Evolutionary conservation across 306 rosid species (phyloP).

Genomic region (Prunus armeniaca): DNA sequence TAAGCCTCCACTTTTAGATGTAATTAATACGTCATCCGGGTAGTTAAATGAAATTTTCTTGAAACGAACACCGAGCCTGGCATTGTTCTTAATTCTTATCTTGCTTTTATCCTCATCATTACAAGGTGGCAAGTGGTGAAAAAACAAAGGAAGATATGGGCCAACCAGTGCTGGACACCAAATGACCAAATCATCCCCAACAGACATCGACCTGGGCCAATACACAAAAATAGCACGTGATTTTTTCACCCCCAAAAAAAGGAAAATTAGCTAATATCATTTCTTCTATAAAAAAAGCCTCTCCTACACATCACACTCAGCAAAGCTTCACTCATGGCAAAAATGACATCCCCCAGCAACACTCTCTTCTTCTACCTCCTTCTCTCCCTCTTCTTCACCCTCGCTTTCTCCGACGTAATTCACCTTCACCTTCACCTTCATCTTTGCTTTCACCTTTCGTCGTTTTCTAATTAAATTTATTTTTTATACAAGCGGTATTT

Average conservation of each 20-base stretch:
- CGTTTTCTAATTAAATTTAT: not conserved
- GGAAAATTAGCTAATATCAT: not conserved
- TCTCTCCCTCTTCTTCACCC: slow-evolving; percentile 26
- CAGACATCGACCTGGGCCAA: not conserved
- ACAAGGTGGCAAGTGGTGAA: not conserved
- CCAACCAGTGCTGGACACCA: not conserved
- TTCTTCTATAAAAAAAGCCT: not conserved
- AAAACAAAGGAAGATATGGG: not conserved
- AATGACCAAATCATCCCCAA: not conserved
- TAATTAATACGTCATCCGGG: no score
- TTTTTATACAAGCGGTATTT: not conserved
- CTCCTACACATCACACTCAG: not conserved
- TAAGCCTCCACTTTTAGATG: no score
- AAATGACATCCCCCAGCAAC: slow-evolving; percentile 31
- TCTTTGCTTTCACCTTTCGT: no score
- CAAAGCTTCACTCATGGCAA: slow-evolving; percentile 11
- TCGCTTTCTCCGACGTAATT: slow-evolving; percentile 25
- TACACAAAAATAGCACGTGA: not conserved
- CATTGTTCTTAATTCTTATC: no score
- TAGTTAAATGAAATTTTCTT: no score
- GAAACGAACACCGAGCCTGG: no score
- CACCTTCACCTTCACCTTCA: not conserved
- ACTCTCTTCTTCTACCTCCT: slow-evolving; percentile 15
- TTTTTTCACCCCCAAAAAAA: no score
- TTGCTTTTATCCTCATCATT: no score